phyloP scores from a whole-genome alignment of 2,329 filamentous ascomycete species.

The Mycosphaerelloides madeirae region DNA sequence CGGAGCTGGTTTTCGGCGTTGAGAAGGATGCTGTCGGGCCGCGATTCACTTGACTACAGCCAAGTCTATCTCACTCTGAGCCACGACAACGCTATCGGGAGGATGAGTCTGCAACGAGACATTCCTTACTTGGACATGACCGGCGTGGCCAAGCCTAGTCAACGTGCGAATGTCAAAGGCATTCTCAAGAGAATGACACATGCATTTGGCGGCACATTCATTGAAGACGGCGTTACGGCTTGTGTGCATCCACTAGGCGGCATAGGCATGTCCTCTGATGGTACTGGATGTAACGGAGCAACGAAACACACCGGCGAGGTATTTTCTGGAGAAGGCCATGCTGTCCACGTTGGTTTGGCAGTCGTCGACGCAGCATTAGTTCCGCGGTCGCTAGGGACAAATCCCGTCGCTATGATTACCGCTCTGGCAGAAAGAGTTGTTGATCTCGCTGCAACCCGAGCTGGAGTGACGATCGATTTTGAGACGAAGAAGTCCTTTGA shows the following conservation, averaged over 20 bases:
- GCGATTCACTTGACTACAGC: not conserved
- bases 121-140: conserved; percentile 57
- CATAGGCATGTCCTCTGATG: conserved; percentile 58
- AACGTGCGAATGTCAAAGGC: conserved; percentile 28
- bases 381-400: conserved; percentile 59
- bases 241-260: conserved; percentile 66
- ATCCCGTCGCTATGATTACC: conserved; percentile 65
- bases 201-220: conserved; percentile 56
- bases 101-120: conserved; percentile 55
- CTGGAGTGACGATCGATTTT: not conserved
- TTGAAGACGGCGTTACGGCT: conserved; percentile 55
- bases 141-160: conserved; percentile 42
- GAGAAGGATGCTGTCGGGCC: not conserved
- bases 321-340: conserved; percentile 49
- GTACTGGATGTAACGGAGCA: conserved; percentile 53
- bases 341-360: conserved; percentile 55
- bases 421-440: conserved; percentile 63
- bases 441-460: conserved; percentile 28
- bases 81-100: conserved; percentile 60
- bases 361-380: conserved; percentile 60
- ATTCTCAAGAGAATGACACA: conserved; percentile 53
- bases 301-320: conserved; percentile 60
- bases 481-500: not conserved
- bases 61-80: conserved; percentile 64
- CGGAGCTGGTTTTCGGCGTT: not conserved